Evolutionary conservation across 2,329 filamentous ascomycete genomes (phyloP), one percentile per base, ranked within the genome.

Genomic region (Penicillium verrucosum): DNA sequence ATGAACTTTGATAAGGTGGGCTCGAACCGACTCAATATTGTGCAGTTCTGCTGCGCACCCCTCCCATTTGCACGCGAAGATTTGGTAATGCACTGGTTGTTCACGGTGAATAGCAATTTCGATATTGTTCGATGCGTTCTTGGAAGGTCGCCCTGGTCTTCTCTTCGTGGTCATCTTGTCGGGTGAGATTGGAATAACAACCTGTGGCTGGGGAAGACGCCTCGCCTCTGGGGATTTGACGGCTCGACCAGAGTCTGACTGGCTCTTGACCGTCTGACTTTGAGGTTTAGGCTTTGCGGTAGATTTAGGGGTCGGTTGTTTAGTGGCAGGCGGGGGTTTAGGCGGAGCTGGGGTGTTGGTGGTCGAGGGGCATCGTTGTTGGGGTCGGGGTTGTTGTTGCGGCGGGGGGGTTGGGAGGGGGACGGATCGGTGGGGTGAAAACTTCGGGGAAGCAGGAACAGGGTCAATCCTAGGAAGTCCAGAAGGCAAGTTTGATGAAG

Each of bases 61-160:
- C 50, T 78, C 70, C 85, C 85, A 88, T 41, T 75, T 69, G 69
- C 86, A 89, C 53, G 77, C 75, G 66, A 80, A 88, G 6, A 82
- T 76, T 46, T 60, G 66, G 50, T 72, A 75, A 5, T 64, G 42
- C 7, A 65, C 53, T 9, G 30, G 52, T 10, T 57, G 57, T 29
- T 50, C 57, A 1, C 47, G 38, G 6, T 62, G 58, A 27, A 69
- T 57, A 1, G 63, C 61, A 40, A 68, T 52, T 47, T 66, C 63
- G 6, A 68, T 30, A 30, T 60, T 60, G 3, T 50, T 40, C 18
- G 27, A 56, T 53, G 37, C 51, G n/a, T 54, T 60, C n/a, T 46
- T 62, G n/a, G 32, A 37, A 2, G 66, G 60, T 4, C 70, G 65
- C 11, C 66, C 64, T 7, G 56, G 58, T 30, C 50, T 56, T 43